phyloP scores from a whole-genome alignment of 495 filamentous ascomycete species.

The Aspergillus conjunctus region DNA sequence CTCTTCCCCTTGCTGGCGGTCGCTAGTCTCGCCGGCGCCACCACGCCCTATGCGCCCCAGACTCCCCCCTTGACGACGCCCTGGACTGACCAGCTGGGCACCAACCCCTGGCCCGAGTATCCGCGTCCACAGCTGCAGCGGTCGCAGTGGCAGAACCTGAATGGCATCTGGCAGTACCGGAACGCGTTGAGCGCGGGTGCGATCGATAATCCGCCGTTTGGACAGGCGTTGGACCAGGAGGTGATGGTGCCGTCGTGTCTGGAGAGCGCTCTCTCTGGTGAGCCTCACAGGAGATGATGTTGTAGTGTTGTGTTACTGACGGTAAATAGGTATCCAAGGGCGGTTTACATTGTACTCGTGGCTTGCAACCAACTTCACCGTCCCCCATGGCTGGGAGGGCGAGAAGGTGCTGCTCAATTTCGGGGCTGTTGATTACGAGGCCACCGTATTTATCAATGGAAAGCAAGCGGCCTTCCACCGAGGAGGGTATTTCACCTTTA shows the following conservation, averaged over 20 bases:
- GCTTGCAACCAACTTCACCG: conserved; percentile 59
- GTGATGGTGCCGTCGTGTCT: conserved; percentile 67
- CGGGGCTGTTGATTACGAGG: conserved; percentile 68
- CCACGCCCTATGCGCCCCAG: conserved; percentile 30
- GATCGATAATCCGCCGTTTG: conserved; percentile 44
- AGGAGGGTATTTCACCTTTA: conserved; percentile 66
- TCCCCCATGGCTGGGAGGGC: conserved; percentile 50
- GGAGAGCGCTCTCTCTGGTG: conserved; percentile 58
- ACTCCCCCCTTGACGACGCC: conserved; percentile 56
- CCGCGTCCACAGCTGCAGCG: conserved; percentile 63
- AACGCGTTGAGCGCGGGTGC: conserved; percentile 44
- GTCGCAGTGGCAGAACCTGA: conserved; percentile 61
- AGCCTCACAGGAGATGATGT: not conserved
- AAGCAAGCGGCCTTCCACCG: conserved; percentile 53
- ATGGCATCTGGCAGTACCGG: conserved; percentile 68
- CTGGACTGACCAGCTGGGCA: conserved; percentile 64
- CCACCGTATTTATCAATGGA: conserved; percentile 66
- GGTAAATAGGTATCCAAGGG: conserved; percentile 51
- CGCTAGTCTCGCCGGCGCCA: conserved; percentile 9
- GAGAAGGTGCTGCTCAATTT: conserved; percentile 62
- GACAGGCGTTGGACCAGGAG: conserved; percentile 43
- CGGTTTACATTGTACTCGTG: conserved; percentile 55
- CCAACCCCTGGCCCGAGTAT: conserved; percentile 67
- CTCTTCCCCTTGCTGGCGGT: conserved; percentile 11
- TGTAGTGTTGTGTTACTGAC: not conserved